These are phyloP conservation scores for Fusarium pseudonygamai DNA, from an alignment of 2,329 filamentous ascomycete species.

Conservation along the genomic window DNA sequence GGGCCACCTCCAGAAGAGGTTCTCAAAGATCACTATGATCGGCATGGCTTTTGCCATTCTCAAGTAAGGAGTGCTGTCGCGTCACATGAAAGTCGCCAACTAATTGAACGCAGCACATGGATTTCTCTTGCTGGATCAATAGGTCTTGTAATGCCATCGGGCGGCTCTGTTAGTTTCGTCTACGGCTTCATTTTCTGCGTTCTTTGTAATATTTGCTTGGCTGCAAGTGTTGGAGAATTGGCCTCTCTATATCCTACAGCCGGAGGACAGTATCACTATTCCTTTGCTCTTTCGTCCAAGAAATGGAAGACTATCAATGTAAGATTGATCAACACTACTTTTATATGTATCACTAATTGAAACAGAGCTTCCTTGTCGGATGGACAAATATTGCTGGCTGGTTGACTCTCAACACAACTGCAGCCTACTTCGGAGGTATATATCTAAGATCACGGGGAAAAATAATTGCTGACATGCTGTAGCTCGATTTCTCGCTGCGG, in stretches of 20 bases:
- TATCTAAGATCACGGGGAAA: too few relatives aligned
- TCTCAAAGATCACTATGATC: slow-evolving; percentile 39
- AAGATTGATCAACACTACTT: neutral
- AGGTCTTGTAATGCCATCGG: slow-evolving; percentile 54
- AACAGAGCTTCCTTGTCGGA: slow-evolving; percentile 54
- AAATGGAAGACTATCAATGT: slow-evolving; percentile 52
- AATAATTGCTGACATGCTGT: neutral
- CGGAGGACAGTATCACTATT: slow-evolving; percentile 54
- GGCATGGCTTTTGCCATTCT: slow-evolving; percentile 56
- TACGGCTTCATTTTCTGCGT: slow-evolving; percentile 49
- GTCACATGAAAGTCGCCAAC: slow-evolving; percentile 1
- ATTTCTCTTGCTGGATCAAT: slow-evolving; percentile 54
- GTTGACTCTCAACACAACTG: slow-evolving; percentile 55
- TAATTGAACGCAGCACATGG: slow-evolving; percentile 39
- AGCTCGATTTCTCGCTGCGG: slow-evolving; percentile 56
- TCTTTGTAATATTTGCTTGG: slow-evolving; percentile 31
- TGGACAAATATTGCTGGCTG: slow-evolving; percentile 58
- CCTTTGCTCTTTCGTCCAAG: slow-evolving; percentile 52
- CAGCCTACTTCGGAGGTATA: slow-evolving; percentile 55
- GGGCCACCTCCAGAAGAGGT: slow-evolving; percentile 37
- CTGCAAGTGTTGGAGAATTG: slow-evolving; percentile 33
- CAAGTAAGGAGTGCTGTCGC: slow-evolving; percentile 42
- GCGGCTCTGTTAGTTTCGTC: slow-evolving; percentile 53
- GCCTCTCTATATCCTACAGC: slow-evolving; percentile 36
- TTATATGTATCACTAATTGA: neutral